Evolutionary conservation across 1,284 basidiomycete species (phyloP).

Genomic region (Tilletiaria anomala): DNA sequence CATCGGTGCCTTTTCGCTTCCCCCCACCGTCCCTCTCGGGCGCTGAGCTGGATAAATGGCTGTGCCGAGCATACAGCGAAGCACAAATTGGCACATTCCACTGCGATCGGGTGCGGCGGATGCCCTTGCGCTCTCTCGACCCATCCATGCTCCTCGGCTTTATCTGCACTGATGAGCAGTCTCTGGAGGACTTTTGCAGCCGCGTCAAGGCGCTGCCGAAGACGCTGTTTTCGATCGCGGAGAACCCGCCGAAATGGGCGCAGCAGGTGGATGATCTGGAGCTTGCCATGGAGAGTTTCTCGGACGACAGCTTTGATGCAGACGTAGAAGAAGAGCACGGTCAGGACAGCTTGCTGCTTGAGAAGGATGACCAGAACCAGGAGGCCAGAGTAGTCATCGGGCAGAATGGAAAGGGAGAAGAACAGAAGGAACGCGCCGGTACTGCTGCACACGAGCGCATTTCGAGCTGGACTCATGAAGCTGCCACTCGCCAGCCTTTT

Average conservation of each 20-base stretch:
- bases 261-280: no score
- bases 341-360: no score
- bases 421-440: no score
- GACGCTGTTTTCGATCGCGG: slow-evolving; percentile 42
- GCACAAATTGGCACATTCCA: slow-evolving; percentile 74
- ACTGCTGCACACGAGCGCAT: no score
- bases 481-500: no score
- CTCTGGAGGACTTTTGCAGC: slow-evolving; percentile 66
- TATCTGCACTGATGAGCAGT: slow-evolving; percentile 56
- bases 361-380: no score
- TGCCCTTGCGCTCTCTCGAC: slow-evolving; percentile 77
- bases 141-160: slow-evolving; percentile 96
- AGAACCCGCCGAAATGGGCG: slow-evolving; percentile 77
- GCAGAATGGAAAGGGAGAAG: no score
- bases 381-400: no score
- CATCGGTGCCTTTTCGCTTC: slow-evolving; percentile 59
- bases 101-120: slow-evolving; percentile 80
- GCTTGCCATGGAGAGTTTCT: no score
- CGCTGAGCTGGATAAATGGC: slow-evolving; percentile 45
- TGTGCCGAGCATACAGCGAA: slow-evolving; percentile 51
- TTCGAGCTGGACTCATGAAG: no score
- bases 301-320: no score
- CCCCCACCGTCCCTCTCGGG: slow-evolving; percentile 42
- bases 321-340: no score
- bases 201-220: slow-evolving; percentile 41